Evolutionary conservation across 2,329 filamentous ascomycete genomes (phyloP), one percentile per base, ranked within the genome.

Genomic region (Calonectria pauciramosa): DNA sequence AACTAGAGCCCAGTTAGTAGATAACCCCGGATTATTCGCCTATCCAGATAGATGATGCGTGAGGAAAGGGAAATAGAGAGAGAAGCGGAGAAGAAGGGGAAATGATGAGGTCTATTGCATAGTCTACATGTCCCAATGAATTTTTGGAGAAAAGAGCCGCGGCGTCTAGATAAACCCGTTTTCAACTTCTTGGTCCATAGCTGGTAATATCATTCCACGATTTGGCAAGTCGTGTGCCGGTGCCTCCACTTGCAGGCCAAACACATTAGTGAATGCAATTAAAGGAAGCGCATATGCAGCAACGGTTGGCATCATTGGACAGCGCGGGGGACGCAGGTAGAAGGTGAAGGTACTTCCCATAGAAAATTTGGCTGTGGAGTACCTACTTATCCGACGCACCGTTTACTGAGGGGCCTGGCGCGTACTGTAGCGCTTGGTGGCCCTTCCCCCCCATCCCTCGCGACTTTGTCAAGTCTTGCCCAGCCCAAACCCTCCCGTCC

Each of bases 11-110:
- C 71, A 66, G 36, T 73, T 73, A 26, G 41, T 38, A 38, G 59
- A 73, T 73, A 66, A 66, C 67, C 71, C 71, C 71, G 51, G 60
- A 70, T 47, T 73, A 73, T 73, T 73, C 67, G 34, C 52, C 49
- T 73, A 73, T 41, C 67, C 67, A 47, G 41, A 41, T 32, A 20
- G 11, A 18, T 47, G 68, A 47, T 13, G 60, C 8, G 11, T 41
- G 56, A 63, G n/a, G 18, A n/a, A 44, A 26, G n/a, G n/a, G 4
- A 36, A 41, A 3, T 13, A 13, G 34, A 13, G 13, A 13, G 56
- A 26, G 11, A 9, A 16, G 3, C 16, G 7, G 41, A 20, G 18
- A 13, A 9, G 34, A 26, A 10, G 16, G 13, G 56, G 18, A 63
- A 49, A 32, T 16, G 11, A 16, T 49, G 30, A 16, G 20, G 41